Conservation (phyloP, 1,284 basidiomycete species). For the Dichomitus squalens region DNA sequence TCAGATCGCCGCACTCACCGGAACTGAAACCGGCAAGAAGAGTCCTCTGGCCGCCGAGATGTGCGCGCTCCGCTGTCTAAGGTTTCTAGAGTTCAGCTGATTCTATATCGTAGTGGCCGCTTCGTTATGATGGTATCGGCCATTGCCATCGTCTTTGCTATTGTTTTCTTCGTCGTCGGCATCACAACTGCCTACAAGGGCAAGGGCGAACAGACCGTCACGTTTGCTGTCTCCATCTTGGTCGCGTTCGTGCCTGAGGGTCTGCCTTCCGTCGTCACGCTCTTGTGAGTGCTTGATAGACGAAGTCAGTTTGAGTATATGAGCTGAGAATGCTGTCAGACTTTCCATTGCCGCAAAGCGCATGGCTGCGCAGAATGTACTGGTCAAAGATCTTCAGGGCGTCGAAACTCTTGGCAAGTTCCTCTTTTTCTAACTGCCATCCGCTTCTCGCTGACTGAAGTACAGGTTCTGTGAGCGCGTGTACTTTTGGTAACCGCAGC, state of each 20-base stretch:
- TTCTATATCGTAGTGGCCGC: constrained; percentile 40
- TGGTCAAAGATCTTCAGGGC: constrained; percentile 70
- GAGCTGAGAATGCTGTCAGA: constrained; percentile 18
- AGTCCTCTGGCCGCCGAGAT: constrained; percentile 69
- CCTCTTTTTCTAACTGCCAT: neutral
- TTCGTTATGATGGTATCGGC: constrained; percentile 63
- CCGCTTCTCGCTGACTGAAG: neutral
- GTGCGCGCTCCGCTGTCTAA: constrained; percentile 37
- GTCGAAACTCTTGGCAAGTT: constrained; percentile 64
- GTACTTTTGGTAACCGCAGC: too few species aligned
- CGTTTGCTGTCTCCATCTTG: constrained; percentile 69
- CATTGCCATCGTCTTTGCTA: constrained; percentile 62
- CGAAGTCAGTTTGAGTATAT: too few species aligned
- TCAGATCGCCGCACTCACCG: constrained; percentile 67
- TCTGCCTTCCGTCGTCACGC: constrained; percentile 70
- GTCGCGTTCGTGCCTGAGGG: constrained; percentile 77
- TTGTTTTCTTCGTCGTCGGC: constrained; percentile 67
- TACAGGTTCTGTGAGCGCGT: constrained; percentile 40
- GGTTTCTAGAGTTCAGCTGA: neutral
- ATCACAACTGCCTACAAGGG: constrained; percentile 69
- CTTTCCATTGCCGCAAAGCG: constrained; percentile 73
- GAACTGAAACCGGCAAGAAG: constrained; percentile 63
- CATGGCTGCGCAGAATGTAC: constrained; percentile 72
- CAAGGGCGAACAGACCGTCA: constrained; percentile 59
- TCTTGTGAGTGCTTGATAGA: constrained; percentile 41